A percentile compares a stretch with the other conserved stretches of the same genome.
These are phyloP conservation scores for Mycena capillaripes DNA, from an alignment of 768 basidiomycete species.

Conservation along the genomic window DNA sequence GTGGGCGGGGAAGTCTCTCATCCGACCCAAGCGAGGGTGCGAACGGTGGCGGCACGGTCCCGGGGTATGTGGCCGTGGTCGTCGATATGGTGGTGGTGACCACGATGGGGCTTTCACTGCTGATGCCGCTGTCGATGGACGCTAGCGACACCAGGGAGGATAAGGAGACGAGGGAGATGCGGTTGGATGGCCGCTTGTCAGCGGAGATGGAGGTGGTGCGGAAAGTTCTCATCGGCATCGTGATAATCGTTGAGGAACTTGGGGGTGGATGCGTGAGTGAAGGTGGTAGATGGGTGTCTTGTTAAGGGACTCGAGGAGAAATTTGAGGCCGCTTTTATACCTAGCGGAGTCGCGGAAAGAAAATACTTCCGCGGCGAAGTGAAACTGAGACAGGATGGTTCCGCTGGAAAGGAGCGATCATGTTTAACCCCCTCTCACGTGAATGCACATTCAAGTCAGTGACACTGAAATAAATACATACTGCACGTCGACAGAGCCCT, in stretches of 20 bases:
- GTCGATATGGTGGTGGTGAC: slow-evolving; percentile 17
- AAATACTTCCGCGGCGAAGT: neutral
- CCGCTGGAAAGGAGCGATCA: neutral
- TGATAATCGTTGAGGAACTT: no score
- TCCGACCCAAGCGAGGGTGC: slow-evolving; percentile 19
- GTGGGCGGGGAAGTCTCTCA: slow-evolving; percentile 13
- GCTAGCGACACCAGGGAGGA: neutral
- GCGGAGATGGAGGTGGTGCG: slow-evolving; percentile 7
- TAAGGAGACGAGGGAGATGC: neutral
- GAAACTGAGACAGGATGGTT: neutral
- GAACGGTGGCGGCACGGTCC: slow-evolving; percentile 20
- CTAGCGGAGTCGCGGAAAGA: neutral
- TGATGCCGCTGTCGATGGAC: neutral
- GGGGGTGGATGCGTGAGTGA: neutral
- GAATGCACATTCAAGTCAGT: no score
- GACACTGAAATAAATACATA: no score
- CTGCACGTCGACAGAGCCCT: no score
- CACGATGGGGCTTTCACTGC: neutral
- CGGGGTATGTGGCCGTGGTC: neutral
- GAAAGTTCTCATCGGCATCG: neutral
- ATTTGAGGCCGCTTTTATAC: neutral
- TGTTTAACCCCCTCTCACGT: neutral
- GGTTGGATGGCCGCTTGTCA: neutral
- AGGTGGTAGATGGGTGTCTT: neutral
- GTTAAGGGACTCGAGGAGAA: neutral